Base-by-base conservation (phyloP, 148 eudicot species). In the Silene uniflora region DNA sequence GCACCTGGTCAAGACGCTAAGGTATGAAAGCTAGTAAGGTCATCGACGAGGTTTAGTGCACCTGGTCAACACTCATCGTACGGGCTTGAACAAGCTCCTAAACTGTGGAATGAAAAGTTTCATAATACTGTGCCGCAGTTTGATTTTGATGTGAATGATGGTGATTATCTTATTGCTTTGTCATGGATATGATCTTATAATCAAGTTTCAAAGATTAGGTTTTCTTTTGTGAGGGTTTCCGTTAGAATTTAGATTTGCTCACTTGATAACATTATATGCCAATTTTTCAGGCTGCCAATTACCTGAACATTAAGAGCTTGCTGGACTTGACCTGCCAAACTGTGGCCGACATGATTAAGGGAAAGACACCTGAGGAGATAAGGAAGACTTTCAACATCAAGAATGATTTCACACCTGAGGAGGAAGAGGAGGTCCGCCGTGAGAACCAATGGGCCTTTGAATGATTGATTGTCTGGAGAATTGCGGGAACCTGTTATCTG, bases 251-350 rank as follows among this genome's bases (percentile, higher is more conserved):
- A 13, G 25, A 0, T 0, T 58, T 39, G 42, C 62, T 32, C 5
- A 59, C 14, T 35, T 42, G 21, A 68, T 24, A n/a, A 42, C 3
- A 68, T 68, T 67, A 39, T 19, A 21, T 32, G 21, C 21, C 46
- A 16, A 35, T 17, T 18, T 67, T 68, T 39, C 63, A 75, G 78
- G 79, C 79, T 42, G 74, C 79, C 3, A 77, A 77, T 60, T 71
- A 71, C 74, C 52, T 77, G 44, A 62, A 71, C 60, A 71, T 77
- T 10, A 71, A 71, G 63, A 47, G 62, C 63, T 46, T 77, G 58
- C 75, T 77, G 25, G 80, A 77, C 68, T 62, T 71, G 62, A 77
- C 75, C 27, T 77, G 80, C 62, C 75, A 77, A 77, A 70, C 49
- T 10, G 75, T 77, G 44, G 80, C 80, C 1, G 80, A 77, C 61